Evolutionary conservation across 208 protist genomes (phyloP).

Genomic region (Acanthamoeba triangularis): DNA sequence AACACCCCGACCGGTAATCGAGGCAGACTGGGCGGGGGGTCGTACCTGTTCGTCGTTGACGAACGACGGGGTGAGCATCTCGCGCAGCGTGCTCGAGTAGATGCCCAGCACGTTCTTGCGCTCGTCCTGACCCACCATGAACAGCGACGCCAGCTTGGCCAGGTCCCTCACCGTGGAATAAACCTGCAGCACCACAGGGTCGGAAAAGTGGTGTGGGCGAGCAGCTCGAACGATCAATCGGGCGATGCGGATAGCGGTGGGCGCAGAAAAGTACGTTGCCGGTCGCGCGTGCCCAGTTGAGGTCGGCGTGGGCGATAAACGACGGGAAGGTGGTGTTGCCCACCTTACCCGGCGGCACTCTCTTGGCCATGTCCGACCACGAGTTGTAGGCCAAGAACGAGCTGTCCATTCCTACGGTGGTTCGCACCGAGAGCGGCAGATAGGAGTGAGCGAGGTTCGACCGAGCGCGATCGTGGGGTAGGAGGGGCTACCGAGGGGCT

Average conservation of each 20-base stretch:
- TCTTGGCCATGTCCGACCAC: conserved; percentile 28
- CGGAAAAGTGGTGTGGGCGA: too few relatives aligned
- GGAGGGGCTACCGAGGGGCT: not conserved
- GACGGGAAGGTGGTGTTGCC: not conserved
- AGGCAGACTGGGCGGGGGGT: not conserved
- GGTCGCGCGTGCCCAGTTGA: conserved; percentile 30
- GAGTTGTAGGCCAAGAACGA: not conserved
- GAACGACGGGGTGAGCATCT: conserved; percentile 43
- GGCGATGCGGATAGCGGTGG: too few relatives aligned
- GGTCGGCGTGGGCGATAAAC: conserved; percentile 31
- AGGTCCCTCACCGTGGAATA: not conserved
- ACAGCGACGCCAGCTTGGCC: conserved; percentile 51
- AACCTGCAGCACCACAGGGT: not conserved
- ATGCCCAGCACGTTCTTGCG: not conserved
- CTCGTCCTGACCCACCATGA: conserved; percentile 11
- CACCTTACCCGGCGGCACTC: conserved; percentile 4
- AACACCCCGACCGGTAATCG: too few relatives aligned
- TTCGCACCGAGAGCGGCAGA: too few relatives aligned
- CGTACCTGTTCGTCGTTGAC: not conserved
- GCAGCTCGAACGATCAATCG: too few relatives aligned
- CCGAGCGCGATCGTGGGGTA: too few relatives aligned
- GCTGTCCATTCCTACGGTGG: conserved; percentile 29
- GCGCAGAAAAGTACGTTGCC: conserved; percentile 16
- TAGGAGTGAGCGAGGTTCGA: too few relatives aligned
- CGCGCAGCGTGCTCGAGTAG: not conserved